Evolutionary conservation across 2,329 filamentous ascomycete species (phyloP).

Genomic region (Atkinsonella hypoxylon): DNA sequence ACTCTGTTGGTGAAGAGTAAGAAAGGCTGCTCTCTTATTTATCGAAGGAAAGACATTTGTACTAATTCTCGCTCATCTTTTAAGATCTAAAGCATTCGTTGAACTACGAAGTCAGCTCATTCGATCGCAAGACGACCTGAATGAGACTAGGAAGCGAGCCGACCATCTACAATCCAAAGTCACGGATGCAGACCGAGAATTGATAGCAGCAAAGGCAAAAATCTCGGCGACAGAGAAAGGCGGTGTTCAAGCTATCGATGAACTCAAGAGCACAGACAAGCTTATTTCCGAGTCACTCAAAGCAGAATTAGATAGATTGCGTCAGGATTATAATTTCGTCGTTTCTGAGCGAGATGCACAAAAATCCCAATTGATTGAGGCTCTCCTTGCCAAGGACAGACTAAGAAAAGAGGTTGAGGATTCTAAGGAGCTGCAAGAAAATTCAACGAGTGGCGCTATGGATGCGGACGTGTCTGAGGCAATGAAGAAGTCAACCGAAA

Average conservation of each 20-base stretch:
- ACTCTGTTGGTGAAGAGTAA: constrained; percentile 43
- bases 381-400: constrained; percentile 48
- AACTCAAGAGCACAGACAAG: constrained; percentile 47
- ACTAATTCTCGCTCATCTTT: constrained; percentile 23
- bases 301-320: constrained; percentile 43
- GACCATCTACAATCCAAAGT: constrained; percentile 35
- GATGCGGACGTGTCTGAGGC: constrained; percentile 24
- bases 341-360: constrained; percentile 42
- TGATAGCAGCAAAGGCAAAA: constrained; percentile 39
- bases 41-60: background rate
- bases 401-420: constrained; percentile 42
- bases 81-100: constrained; percentile 41
- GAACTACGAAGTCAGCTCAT: constrained; percentile 37
- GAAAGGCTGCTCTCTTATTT: constrained; percentile 28
- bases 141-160: constrained; percentile 28
- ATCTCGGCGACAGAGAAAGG: constrained; percentile 43
- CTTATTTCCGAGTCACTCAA: constrained; percentile 46
- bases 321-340: constrained; percentile 36
- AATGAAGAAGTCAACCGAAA: constrained; percentile 33
- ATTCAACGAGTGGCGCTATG: constrained; percentile 20
- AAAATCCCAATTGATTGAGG: constrained; percentile 47
- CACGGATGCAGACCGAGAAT: constrained; percentile 42
- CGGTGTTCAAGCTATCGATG: constrained; percentile 41
- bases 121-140: constrained; percentile 34
- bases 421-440: constrained; percentile 29